phyloP scores from a whole-genome alignment of 2,329 filamentous ascomycete genomes.

The Fusarium phyllophilum region DNA sequence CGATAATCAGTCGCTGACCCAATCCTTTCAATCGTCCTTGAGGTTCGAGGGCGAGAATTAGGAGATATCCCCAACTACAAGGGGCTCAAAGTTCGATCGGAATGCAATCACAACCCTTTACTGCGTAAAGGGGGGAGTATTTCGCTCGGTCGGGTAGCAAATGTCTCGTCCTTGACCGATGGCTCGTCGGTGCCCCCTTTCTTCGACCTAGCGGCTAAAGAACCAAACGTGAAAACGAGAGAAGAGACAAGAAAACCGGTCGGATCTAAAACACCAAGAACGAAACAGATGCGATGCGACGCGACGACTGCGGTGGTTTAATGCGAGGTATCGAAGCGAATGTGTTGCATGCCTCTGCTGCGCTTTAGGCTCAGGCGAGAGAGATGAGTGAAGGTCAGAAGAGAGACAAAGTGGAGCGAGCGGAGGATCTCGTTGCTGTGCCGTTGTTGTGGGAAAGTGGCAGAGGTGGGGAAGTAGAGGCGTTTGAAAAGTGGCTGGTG shows the following conservation, averaged over 20 bases:
- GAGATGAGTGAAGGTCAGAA: constrained; percentile 19
- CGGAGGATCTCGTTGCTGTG: constrained; percentile 40
- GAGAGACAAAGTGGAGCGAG: constrained; percentile 29
- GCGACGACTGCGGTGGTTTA: constrained; percentile 12
- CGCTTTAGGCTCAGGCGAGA: constrained; percentile 13
- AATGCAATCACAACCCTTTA: constrained; percentile 33
- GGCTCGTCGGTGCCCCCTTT: constrained; percentile 26
- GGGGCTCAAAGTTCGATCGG: constrained; percentile 15
- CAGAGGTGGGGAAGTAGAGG: constrained; percentile 2
- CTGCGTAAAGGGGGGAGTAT: constrained; percentile 11
- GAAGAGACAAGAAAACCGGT: not conserved
- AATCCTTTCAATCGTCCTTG: constrained; percentile 8
- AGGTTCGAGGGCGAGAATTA: constrained; percentile 14
- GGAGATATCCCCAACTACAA: not conserved
- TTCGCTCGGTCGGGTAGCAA: constrained; percentile 14
- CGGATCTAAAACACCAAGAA: constrained; percentile 8
- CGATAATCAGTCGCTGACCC: constrained; percentile 1
- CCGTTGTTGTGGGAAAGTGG: constrained; percentile 33
- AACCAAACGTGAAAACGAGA: constrained; percentile 1
- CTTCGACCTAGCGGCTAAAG: constrained; percentile 22
- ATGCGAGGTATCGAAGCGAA: constrained; percentile 24
- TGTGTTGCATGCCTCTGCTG: constrained; percentile 34
- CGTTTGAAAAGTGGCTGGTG: constrained; percentile 18
- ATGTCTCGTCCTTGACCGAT: constrained; percentile 34
- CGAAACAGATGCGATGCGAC: not conserved